Evolutionary conservation across 176 grass and related monocot genomes (phyloP).

Genomic region (Chloris gayana): DNA sequence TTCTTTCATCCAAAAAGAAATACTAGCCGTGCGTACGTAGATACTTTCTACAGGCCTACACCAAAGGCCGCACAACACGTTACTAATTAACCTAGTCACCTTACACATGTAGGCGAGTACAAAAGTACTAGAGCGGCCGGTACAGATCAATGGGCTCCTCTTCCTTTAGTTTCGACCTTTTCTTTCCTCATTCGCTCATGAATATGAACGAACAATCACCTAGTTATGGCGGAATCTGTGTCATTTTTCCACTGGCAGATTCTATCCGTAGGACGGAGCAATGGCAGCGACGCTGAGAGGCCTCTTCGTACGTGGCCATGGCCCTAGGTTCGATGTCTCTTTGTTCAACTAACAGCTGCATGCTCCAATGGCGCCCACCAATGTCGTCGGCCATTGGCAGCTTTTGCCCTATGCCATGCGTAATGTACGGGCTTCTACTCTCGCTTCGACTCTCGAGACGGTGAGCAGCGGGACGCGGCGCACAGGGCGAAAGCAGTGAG

Average conservation of each 20-base stretch:
- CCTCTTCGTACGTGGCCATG: neutral
- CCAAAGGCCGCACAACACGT: neutral
- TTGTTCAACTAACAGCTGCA: neutral
- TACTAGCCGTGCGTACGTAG: no score
- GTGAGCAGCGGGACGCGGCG: slow-evolving; percentile 21
- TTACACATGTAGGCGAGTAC: neutral
- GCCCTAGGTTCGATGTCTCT: neutral
- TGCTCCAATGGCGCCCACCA: slow-evolving; percentile 39
- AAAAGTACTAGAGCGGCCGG: neutral
- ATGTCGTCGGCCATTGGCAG: slow-evolving; percentile 33
- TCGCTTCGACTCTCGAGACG: neutral
- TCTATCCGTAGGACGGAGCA: slow-evolving; percentile 26
- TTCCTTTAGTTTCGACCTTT: neutral
- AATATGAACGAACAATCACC: neutral
- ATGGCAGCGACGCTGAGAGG: slow-evolving; percentile 2
- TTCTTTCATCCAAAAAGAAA: neutral
- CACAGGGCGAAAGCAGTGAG: neutral
- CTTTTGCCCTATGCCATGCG: slow-evolving; percentile 11
- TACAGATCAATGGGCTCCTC: neutral
- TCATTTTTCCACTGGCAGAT: slow-evolving; percentile 39
- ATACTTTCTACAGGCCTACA: neutral
- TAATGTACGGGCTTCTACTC: neutral
- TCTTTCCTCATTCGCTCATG: neutral
- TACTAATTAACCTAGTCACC: neutral
- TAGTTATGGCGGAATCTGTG: slow-evolving; percentile 6